These are phyloP conservation scores for Paraphaeosphaeria sporulosa DNA, from an alignment of 2,329 filamentous ascomycete genomes.

Conservation along the genomic window DNA sequence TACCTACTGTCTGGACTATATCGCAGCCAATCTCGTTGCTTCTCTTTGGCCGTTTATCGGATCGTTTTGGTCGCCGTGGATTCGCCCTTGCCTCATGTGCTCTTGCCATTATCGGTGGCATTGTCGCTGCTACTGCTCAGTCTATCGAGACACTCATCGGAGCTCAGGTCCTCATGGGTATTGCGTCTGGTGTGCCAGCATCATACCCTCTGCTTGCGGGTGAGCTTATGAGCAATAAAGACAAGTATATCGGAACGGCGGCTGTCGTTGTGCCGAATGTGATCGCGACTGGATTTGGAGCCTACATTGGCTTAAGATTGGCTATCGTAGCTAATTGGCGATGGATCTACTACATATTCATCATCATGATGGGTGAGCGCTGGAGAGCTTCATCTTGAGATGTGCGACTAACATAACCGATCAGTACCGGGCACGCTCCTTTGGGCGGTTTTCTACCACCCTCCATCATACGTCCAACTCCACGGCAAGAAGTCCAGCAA, in stretches of 20 bases:
- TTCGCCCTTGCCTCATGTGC: constrained; percentile 19
- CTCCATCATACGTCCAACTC: constrained; percentile 51
- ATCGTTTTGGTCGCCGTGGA: constrained; percentile 21
- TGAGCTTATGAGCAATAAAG: constrained; percentile 40
- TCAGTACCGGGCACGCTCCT: constrained; percentile 47
- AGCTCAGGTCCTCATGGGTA: constrained; percentile 30
- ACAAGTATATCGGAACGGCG: constrained; percentile 29
- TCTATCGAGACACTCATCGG: constrained; percentile 33
- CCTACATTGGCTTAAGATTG: constrained; percentile 54
- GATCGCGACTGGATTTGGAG: constrained; percentile 52
- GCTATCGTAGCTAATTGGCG: constrained; percentile 50
- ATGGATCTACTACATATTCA: constrained; percentile 59
- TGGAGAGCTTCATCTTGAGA: constrained; percentile 16
- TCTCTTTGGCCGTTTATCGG: constrained; percentile 22
- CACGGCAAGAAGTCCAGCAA: constrained; percentile 38
- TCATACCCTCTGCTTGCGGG: constrained; percentile 26
- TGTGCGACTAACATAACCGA: constrained; percentile 29
- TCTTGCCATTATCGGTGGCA: constrained; percentile 25
- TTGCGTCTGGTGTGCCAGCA: constrained; percentile 26
- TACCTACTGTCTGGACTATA: constrained; percentile 19
- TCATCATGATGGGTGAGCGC: constrained; percentile 46
- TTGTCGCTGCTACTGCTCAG: constrained; percentile 33
- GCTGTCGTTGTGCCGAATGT: constrained; percentile 26
- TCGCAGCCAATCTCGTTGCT: constrained; percentile 21
- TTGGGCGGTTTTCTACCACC: constrained; percentile 57